Percentiles rank a stretch among this genome's conserved stretches.
Evolutionary conservation across 768 basidiomycete genomes (phyloP).

Genomic region (Amyloporia xantha): DNA sequence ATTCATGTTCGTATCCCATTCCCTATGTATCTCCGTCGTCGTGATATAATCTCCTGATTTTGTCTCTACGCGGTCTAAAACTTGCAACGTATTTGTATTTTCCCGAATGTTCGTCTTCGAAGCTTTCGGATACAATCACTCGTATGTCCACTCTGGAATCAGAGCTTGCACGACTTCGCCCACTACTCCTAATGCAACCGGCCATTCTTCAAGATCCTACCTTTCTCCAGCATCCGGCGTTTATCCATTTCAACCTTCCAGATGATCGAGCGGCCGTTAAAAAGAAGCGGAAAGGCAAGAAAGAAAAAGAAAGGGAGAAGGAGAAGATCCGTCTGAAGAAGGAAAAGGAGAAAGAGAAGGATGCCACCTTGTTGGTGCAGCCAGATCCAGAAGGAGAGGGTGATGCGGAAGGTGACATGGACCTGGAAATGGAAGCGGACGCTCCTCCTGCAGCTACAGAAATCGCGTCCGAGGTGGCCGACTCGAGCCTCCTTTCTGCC

Average conservation of each 20-base stretch:
- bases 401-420: not conserved
- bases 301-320: not conserved
- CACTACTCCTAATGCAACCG: conserved; percentile 63
- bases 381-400: not conserved
- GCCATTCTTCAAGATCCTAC: conserved; percentile 16
- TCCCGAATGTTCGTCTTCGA: conserved; percentile 5
- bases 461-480: too few species aligned
- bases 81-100: not conserved
- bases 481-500: too few species aligned
- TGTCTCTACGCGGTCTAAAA: conserved; percentile 7
- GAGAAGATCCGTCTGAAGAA: too few species aligned
- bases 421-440: not conserved
- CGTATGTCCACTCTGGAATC: conserved; percentile 52
- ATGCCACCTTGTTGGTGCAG: not conserved
- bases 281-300: not conserved
- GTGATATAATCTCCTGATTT: conserved; percentile 1
- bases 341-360: conserved; percentile 6
- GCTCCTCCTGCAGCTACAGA: too few species aligned
- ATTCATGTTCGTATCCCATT: too few species aligned
- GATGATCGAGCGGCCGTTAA: not conserved
- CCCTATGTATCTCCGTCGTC: too few species aligned
- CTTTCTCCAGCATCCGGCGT: conserved; percentile 16
- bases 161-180: conserved; percentile 60
- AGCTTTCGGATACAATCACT: conserved; percentile 55
- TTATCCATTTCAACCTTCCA: not conserved